phyloP scores from a whole-genome alignment of 2,329 filamentous ascomycete species.

The Alternaria ethzedia region DNA sequence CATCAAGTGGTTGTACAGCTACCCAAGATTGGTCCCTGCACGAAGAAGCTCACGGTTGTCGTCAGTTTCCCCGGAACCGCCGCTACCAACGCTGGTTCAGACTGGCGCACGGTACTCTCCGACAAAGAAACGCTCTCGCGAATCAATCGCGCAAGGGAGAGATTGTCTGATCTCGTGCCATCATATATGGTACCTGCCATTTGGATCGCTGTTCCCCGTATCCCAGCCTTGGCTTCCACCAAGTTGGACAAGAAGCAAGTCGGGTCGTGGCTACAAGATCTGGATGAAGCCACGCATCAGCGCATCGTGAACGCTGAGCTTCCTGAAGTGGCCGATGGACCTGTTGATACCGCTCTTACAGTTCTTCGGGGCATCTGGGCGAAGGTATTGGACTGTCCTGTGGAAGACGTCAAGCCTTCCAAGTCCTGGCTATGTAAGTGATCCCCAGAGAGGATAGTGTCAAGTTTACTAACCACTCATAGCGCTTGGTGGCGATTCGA shows the following conservation, averaged over 20 bases:
- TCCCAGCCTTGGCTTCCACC: constrained; percentile 36
- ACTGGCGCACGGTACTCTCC: constrained; percentile 41
- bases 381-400: constrained; percentile 49
- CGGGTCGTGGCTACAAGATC: constrained; percentile 53
- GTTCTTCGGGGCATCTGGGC: constrained; percentile 50
- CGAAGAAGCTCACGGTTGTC: constrained; percentile 55
- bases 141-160: constrained; percentile 40
- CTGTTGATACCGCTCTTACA: constrained; percentile 15
- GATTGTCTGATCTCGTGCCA: constrained; percentile 33
- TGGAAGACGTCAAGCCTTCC: constrained; percentile 31
- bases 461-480: constrained; percentile 7
- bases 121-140: constrained; percentile 34
- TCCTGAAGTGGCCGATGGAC: constrained; percentile 20
- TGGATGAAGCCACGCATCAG: constrained; percentile 50
- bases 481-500: constrained; percentile 44
- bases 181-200: constrained; percentile 41
- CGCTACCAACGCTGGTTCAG: constrained; percentile 21
- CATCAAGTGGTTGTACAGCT: constrained; percentile 53
- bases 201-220: constrained; percentile 47
- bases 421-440: constrained; percentile 41
- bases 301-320: constrained; percentile 49
- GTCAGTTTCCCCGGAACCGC: constrained; percentile 44
- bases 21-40: constrained; percentile 50
- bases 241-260: constrained; percentile 45
- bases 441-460: neutral